Base-by-base conservation (phyloP, 2,329 filamentous ascomycete species). In the Lachnellula subtilissima region DNA sequence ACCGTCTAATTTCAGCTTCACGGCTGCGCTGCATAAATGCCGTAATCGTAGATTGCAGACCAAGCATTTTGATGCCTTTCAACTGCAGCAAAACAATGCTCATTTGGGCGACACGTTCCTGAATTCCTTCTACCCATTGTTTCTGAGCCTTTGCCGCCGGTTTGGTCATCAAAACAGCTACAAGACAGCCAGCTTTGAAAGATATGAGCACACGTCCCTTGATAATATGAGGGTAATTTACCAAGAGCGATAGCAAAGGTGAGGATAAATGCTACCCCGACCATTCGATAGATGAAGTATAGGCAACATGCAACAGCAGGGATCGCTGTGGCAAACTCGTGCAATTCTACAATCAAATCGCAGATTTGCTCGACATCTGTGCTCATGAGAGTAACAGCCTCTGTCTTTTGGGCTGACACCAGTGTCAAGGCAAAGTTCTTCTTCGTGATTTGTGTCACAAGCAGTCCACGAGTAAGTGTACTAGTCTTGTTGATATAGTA, bases 61-160 rank as follows among this genome's bases (percentile, higher is more conserved):
- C 48, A 36, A 50, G 25, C 48, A 50, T 50, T 37, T 50, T 50
- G 19, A 50, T 37, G n/a, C 48, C 28, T 37, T 50, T 50, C 48
- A 50, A 15, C 22, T n/a, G 9, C n/a, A 17, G 25, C 14, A 50
- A 19, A 12, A 50, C 17, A 14, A 17, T 36, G 14, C 3, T 17
- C 14, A 19, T 50, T 12, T 14, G 25, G 28, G 25, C 48, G 17
- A 50, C 28, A 15, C 48, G 25, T 35, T n/a, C 14, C 48, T 50
- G 48, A 39, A 50, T 50, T 37, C 25, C 28, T 50, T 36, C 48
- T n/a, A 50, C 17, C 48, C 48, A 50, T 14, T 2, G 8, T 19
- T 50, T 50, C 17, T 50, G 48, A 48, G 46, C 46, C 46, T 48
- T 48, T 48, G 19, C 46, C 46, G 43, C 43, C 43, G 43, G 43